Evolutionary conservation across 768 basidiomycete species (phyloP).

Genomic region (Leucocoprinus sp.): DNA sequence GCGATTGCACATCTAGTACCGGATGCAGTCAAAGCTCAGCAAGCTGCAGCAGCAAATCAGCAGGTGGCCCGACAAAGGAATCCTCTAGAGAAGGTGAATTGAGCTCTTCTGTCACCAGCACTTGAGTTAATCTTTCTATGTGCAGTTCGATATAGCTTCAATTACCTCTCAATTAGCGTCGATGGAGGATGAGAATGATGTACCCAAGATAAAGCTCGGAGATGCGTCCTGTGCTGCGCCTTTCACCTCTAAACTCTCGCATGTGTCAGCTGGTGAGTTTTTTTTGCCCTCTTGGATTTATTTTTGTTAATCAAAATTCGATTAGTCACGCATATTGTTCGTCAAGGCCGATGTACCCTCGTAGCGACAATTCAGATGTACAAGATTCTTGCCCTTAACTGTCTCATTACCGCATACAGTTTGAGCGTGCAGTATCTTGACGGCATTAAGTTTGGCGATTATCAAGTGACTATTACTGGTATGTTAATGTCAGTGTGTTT

Average conservation of each 20-base stretch:
- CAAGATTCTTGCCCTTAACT: conserved; percentile 97
- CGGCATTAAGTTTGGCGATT: conserved; percentile 99
- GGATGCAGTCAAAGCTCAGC: conserved; percentile 84
- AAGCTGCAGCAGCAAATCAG: conserved; percentile 63
- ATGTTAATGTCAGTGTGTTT: conserved; percentile 98
- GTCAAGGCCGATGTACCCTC: conserved; percentile 96
- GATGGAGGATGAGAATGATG: conserved; percentile 91
- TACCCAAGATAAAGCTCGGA: conserved; percentile 98
- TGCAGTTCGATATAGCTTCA: conserved; percentile 25
- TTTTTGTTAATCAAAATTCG: conserved; percentile 1
- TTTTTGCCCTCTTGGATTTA: not conserved
- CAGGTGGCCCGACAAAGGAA: conserved; percentile 67
- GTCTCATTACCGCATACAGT: conserved; percentile 97
- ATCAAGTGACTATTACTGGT: conserved; percentile 95
- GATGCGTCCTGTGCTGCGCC: conserved; percentile 98
- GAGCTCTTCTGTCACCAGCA: not conserved
- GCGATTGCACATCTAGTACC: conserved; percentile 85
- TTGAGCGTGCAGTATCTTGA: conserved; percentile 96
- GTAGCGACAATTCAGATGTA: conserved; percentile 99
- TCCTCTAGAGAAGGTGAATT: conserved; percentile 80
- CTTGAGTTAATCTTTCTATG: conserved; percentile 5
- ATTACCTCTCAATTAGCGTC: conserved; percentile 51
- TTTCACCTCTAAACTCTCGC: conserved; percentile 96
- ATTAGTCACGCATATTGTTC: conserved; percentile 90
- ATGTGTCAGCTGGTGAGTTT: conserved; percentile 87